These are phyloP conservation scores for Candida tropicalis DNA, from an alignment of 1,139 yeast species.

Conservation along the genomic window DNA sequence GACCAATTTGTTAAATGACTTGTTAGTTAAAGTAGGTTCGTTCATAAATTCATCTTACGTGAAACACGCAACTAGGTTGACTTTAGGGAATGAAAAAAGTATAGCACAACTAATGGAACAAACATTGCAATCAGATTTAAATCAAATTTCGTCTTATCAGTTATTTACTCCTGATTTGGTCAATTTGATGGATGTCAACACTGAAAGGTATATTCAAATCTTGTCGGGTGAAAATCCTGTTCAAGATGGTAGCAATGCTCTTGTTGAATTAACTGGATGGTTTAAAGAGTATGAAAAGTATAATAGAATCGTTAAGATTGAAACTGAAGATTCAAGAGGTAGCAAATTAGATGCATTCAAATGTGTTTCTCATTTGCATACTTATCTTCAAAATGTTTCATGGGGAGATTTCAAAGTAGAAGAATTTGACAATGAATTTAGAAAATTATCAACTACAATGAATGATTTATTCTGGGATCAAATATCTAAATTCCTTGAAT, in stretches of 20 bases:
- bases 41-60: constrained; percentile 10
- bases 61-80: constrained; percentile 11
- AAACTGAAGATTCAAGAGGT: constrained; percentile 8
- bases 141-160: background rate
- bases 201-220: constrained; percentile 26
- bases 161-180: constrained; percentile 26
- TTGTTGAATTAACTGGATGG: constrained; percentile 25
- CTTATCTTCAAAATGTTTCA: constrained; percentile 6
- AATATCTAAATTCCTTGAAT: constrained; percentile 12
- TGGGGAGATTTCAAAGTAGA: constrained; percentile 21
- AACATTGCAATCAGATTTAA: background rate
- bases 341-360: constrained; percentile 15
- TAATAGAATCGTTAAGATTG: background rate
- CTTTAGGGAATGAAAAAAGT: constrained; percentile 7
- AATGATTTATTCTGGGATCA: constrained; percentile 17
- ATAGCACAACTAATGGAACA: constrained; percentile 8
- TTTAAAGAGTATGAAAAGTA: constrained; percentile 22
- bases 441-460: constrained; percentile 14
- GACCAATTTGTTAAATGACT: constrained; percentile 6
- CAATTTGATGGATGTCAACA: constrained; percentile 28
- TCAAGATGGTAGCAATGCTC: constrained; percentile 11
- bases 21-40: constrained; percentile 5
- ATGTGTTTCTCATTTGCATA: constrained; percentile 16
- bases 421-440: constrained; percentile 16
- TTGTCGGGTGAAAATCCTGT: constrained; percentile 8